Evolutionary conservation across 192 early-diverging fungal genomes (phyloP).

Genomic region (Rhizoclosmatium sp.): DNA sequence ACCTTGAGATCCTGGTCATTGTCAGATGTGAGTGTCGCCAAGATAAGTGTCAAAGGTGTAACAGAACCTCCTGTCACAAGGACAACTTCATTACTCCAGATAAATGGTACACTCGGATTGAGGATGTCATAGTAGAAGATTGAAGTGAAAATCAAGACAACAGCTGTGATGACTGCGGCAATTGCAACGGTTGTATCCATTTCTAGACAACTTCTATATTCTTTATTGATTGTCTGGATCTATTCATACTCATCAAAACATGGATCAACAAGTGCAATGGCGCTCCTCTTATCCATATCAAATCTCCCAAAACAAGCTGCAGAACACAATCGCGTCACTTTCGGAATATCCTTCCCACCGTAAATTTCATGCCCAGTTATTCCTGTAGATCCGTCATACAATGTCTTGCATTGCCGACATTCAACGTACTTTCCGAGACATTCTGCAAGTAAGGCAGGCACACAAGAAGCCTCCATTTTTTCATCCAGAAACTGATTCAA

Average conservation of each 20-base stretch:
- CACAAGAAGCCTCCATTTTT: too few species aligned
- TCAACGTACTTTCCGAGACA: neutral
- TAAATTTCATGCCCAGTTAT: conserved; percentile 21
- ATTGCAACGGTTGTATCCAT: too few species aligned
- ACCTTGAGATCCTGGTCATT: conserved; percentile 54
- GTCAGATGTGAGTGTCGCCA: neutral
- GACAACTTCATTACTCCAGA: conserved; percentile 67
- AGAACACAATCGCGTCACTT: conserved; percentile 7
- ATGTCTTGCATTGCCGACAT: conserved; percentile 14
- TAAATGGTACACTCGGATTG: neutral
- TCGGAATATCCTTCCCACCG: conserved; percentile 23
- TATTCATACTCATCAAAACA: conserved; percentile 2
- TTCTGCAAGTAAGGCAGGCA: neutral
- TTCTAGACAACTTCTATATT: too few species aligned
- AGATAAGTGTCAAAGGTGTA: neutral
- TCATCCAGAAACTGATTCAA: conserved; percentile 2
- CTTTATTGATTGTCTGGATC: too few species aligned
- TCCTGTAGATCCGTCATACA: conserved; percentile 6
- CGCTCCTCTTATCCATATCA: neutral
- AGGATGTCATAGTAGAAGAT: neutral
- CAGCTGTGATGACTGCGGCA: neutral
- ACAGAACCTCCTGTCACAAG: conserved; percentile 71
- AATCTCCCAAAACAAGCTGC: conserved; percentile 5
- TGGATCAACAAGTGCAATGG: neutral
- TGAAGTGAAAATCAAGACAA: neutral